Base-by-base conservation (phyloP, 208 protist species). In the Vickermania spadyakhi region DNA sequence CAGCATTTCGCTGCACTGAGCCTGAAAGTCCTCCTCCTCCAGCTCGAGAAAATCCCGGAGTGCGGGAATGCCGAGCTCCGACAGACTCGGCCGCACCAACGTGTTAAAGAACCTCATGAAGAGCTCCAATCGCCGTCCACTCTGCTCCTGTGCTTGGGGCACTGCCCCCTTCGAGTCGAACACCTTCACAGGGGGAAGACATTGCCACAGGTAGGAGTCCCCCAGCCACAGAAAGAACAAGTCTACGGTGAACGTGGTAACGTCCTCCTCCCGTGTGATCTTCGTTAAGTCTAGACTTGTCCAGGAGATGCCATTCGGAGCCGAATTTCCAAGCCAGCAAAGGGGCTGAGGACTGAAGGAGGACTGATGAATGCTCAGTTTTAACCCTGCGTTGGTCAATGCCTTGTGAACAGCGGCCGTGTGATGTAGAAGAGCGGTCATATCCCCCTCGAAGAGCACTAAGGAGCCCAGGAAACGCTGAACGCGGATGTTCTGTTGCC, bases 141-240 rank as follows among this genome's bases (percentile, higher is more conserved):
- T 36, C 28, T 62, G 14, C 25, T 50, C 27, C 41, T 18, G 21
- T n/a, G n/a, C n/a, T n/a, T n/a, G n/a, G n/a, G n/a, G n/a, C 36
- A n/a, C 18, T n/a, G 36, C 36, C 11, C 45, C 50, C 5, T 45
- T 23, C n/a, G 51, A 28, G 51, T 23, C 51, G 42, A 88, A 79
- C 4, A 75, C 55, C 22, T 57, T 61, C 1, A 84, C 53, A 1
- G 81, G 77, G 2, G 63, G 60, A 2, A 65, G 59, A 59, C 77
- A 89, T 22, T 72, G 58, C 81, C 81, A 89, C 1, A 69, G 30
- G 60, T 85, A 81, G 30, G 68, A 69, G 62, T 89, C 81, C 26
- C 73, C 63, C 27, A 89, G 60, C 81, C 81, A 89, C 30, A 75
- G 68, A 53, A 76, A 85, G 53, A 89, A 89, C 28, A 85, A 42